Evolutionary conservation across 495 filamentous ascomycete genomes (phyloP).

Genomic region (Penicillium crystallinum): DNA sequence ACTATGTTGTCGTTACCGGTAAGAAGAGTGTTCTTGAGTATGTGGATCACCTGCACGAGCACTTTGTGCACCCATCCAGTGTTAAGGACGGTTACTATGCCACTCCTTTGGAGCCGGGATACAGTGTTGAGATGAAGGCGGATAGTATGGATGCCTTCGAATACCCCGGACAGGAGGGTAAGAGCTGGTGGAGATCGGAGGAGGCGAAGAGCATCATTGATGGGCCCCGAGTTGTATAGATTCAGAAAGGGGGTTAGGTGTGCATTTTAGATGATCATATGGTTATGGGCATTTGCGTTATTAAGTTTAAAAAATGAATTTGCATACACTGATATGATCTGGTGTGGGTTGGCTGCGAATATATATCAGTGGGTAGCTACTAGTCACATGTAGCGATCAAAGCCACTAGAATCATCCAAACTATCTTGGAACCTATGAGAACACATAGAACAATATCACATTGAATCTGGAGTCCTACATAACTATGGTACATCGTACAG

Average conservation of each 20-base stretch:
- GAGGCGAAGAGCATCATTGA: constrained; percentile 64
- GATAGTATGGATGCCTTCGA: constrained; percentile 75
- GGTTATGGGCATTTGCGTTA: constrained; percentile 24
- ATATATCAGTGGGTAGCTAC: too few relatives aligned
- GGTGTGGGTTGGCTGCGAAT: too few relatives aligned
- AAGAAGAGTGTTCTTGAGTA: constrained; percentile 82
- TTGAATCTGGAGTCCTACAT: not conserved
- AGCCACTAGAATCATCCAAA: too few relatives aligned
- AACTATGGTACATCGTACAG: constrained; percentile 13
- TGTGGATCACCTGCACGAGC: constrained; percentile 91
- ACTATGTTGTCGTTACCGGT: constrained; percentile 84
- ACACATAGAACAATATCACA: not conserved
- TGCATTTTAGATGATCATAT: constrained; percentile 6
- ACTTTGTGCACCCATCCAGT: constrained; percentile 75
- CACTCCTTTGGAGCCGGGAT: constrained; percentile 76
- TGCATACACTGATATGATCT: not conserved
- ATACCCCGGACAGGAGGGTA: constrained; percentile 69
- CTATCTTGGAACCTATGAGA: too few relatives aligned
- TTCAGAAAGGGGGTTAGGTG: not conserved
- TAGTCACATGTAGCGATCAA: too few relatives aligned
- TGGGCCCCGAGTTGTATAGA: constrained; percentile 36
- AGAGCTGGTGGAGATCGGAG: constrained; percentile 76
- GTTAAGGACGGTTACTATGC: constrained; percentile 85
- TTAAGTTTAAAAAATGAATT: constrained; percentile 8
- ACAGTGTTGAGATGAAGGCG: constrained; percentile 88